Evolutionary conservation across 1,139 yeast genomes (phyloP).

Genomic region (Suhomyces terraborum): DNA sequence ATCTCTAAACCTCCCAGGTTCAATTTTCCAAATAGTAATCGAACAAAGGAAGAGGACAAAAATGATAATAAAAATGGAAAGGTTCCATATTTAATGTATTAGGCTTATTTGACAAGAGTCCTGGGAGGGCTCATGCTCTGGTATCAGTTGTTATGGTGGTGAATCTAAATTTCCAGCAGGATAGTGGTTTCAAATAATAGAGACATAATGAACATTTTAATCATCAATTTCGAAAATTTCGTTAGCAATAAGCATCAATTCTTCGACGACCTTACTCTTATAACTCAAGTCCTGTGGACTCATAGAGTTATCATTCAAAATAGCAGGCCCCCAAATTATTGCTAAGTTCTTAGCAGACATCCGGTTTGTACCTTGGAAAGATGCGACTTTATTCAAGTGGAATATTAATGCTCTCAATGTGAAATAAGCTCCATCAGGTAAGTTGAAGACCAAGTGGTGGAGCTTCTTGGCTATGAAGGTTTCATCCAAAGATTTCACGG

Average conservation of each 20-base stretch:
- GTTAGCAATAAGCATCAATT: conserved; percentile 77
- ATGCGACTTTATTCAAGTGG: conserved; percentile 77
- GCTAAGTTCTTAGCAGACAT: conserved; percentile 82
- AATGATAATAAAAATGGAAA: conserved; percentile 14
- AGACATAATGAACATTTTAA: conserved; percentile 12
- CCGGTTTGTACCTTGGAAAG: conserved; percentile 63
- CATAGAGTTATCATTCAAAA: conserved; percentile 64
- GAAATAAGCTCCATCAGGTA: conserved; percentile 95
- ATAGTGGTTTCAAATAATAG: background rate
- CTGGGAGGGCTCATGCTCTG: background rate
- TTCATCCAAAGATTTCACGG: conserved; percentile 61
- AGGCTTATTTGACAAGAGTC: conserved; percentile 4
- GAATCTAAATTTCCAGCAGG: background rate
- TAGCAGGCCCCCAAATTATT: conserved; percentile 92
- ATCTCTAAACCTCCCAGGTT: conserved; percentile 37
- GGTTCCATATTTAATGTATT: conserved; percentile 20
- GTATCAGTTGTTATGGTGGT: background rate
- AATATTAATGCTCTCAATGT: conserved; percentile 81
- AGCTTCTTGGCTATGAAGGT: conserved; percentile 67
- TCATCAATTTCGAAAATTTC: conserved; percentile 80
- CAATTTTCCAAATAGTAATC: conserved; percentile 22
- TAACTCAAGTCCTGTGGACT: conserved; percentile 78
- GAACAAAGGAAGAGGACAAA: conserved; percentile 13
- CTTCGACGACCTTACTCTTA: conserved; percentile 82
- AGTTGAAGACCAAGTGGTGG: conserved; percentile 82